These are phyloP conservation scores for Arthroderma sp. DNA, from an alignment of 2,329 filamentous ascomycete genomes.

Conservation along the genomic window DNA sequence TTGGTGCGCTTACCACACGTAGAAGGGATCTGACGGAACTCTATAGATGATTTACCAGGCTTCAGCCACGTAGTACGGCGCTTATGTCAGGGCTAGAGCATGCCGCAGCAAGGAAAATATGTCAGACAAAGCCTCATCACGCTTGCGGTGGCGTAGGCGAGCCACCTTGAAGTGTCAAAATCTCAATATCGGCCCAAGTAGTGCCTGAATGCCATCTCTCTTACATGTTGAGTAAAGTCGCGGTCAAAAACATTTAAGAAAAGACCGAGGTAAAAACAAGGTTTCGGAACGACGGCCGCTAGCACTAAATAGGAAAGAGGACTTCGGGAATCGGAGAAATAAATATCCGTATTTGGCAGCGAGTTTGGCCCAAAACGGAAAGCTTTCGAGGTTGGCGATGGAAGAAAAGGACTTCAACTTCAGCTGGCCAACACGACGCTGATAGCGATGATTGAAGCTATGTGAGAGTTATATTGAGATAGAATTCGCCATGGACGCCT, in stretches of 20 bases:
- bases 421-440: background rate
- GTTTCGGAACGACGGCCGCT: background rate
- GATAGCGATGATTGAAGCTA: background rate
- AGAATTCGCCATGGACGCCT: conserved; percentile 9
- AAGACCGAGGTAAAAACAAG: background rate
- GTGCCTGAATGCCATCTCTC: too few relatives aligned
- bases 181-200: too few relatives aligned
- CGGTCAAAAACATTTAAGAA: background rate
- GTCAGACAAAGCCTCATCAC: background rate
- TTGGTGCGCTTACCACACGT: background rate
- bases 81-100: conserved; percentile 1
- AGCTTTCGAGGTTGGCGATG: too few relatives aligned
- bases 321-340: background rate
- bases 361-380: background rate
- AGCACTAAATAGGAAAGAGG: background rate
- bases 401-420: background rate
- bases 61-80: background rate
- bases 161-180: background rate
- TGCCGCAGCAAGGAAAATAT: background rate
- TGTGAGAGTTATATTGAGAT: background rate
- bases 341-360: background rate
- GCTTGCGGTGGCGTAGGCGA: background rate
- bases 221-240: background rate
- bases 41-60: background rate
- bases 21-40: background rate